These are phyloP conservation scores for Sporothrix schenckii DNA, from an alignment of 2,329 filamentous ascomycete species.

Conservation along the genomic window DNA sequence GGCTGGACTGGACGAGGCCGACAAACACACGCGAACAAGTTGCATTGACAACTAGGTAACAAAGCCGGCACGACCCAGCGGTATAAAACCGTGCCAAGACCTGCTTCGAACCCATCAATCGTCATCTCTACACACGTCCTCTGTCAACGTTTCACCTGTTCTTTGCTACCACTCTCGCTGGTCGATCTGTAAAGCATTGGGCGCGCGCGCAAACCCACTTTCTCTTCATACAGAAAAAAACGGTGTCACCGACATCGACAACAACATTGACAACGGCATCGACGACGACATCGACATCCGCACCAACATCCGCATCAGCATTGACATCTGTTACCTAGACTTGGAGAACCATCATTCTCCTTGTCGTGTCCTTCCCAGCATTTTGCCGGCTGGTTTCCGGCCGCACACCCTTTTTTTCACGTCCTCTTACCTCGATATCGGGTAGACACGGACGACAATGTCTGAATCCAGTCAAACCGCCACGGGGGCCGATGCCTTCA, in stretches of 20 bases:
- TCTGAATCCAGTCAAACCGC: constrained; percentile 4
- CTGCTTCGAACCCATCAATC: constrained; percentile 14
- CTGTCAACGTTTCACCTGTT: constrained; percentile 22
- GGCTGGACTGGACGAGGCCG: constrained; percentile 17
- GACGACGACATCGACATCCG: no score
- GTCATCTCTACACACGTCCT: neutral
- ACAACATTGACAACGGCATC: neutral
- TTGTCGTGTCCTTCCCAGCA: neutral
- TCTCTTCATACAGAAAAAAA: neutral
- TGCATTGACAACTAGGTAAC: constrained; percentile 23
- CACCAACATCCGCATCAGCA: neutral
- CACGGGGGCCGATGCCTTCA: neutral
- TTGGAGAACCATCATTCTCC: neutral
- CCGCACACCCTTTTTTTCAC: constrained; percentile 4
- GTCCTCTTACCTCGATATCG: neutral
- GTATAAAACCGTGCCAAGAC: constrained; percentile 27
- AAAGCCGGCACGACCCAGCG: constrained; percentile 3
- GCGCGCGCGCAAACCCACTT: constrained; percentile 4
- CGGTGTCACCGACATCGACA: no score
- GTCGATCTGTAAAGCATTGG: constrained; percentile 10
- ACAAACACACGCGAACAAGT: constrained; percentile 5
- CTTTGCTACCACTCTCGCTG: constrained; percentile 13
- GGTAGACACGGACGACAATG: neutral
- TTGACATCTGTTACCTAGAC: neutral
- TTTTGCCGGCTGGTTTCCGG: constrained; percentile 33